Base-by-base conservation (phyloP, 352 stramenopile genomes). In the Phytophthora fragariaefolia region DNA sequence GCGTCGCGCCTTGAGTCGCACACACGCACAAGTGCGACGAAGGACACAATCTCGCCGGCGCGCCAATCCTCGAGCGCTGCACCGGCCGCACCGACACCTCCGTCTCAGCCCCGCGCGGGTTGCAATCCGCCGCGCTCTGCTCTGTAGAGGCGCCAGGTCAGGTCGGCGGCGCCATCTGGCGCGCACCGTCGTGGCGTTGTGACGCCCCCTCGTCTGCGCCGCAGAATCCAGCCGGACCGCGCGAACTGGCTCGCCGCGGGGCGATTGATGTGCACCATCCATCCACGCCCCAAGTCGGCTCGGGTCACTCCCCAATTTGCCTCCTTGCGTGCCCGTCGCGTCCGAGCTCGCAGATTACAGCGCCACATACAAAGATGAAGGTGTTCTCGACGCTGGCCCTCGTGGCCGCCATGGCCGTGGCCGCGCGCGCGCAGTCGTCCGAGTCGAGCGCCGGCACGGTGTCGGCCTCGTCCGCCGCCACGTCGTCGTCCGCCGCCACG, bases 231-330 rank as follows among this genome's bases (percentile, higher is more conserved):
- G 60, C 55, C 60, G 32, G 20, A 48, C 34, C 26, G 13, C 17
- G 32, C 45, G 67, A 74, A 74, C 61, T 71, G 61, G 62, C 61
- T 74, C 43, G 61, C 13, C 13, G 9, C 43, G 18, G 27, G 22
- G 34, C 47, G 63, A 64, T 52, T 66, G 60, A 69, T 69, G 52
- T 45, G 51, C 58, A 45, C n/a, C n/a, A n/a, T n/a, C n/a, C n/a
- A n/a, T n/a, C n/a, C n/a, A n/a, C n/a, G n/a, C n/a, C n/a, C n/a
- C n/a, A n/a, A n/a, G n/a, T n/a, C n/a, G n/a, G n/a, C n/a, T n/a
- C n/a, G n/a, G n/a, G n/a, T n/a, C n/a, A n/a, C 68, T 79, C 66
- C 47, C 69, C 73, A 73, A 75, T 80, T 86, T 82, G 64, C 60
- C 49, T 77, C 63, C 59, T 61, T 64, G 60, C 24, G 64, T 61